phyloP scores from a whole-genome alignment of 768 basidiomycete species.

The Lentinula aciculospora region DNA sequence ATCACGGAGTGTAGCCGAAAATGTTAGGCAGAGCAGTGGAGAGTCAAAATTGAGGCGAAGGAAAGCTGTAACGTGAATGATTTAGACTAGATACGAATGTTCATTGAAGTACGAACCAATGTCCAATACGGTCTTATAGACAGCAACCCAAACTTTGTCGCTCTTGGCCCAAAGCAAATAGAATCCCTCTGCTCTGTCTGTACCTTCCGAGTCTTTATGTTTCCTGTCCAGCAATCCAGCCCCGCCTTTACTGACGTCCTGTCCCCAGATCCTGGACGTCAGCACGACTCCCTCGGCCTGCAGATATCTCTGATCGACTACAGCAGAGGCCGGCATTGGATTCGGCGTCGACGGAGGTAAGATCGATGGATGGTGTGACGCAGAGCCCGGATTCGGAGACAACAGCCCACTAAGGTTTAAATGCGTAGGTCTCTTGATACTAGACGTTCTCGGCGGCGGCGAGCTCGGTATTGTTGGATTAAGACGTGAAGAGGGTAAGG shows the following conservation, averaged over 20 bases:
- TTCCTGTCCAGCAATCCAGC: background rate
- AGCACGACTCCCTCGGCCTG: conserved; percentile 74
- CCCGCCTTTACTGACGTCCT: conserved; percentile 26
- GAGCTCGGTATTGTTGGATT: background rate
- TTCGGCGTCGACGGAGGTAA: conserved; percentile 81
- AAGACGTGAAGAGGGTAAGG: background rate
- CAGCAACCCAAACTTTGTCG: conserved; percentile 66
- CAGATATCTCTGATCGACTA: conserved; percentile 72
- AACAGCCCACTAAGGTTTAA: background rate
- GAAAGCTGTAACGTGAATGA: conserved; percentile 47
- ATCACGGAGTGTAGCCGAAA: conserved; percentile 84
- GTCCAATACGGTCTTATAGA: conserved; percentile 73
- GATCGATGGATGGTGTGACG: conserved; percentile 51
- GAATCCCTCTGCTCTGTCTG: conserved; percentile 44
- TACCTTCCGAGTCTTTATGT: background rate
- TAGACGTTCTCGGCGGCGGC: conserved; percentile 1
- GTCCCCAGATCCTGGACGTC: conserved; percentile 72
- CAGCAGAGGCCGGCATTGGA: conserved; percentile 70
- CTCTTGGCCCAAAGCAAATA: conserved; percentile 59
- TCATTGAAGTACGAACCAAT: conserved; percentile 52
- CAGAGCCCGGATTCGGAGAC: conserved; percentile 2
- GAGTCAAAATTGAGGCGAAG: conserved; percentile 62
- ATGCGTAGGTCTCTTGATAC: conserved; percentile 3
- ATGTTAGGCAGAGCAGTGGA: conserved; percentile 79
- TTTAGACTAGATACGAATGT: background rate